Percentiles rank a stretch among this genome's conserved stretches.
phyloP scores from a whole-genome alignment of 1,139 yeast species.

The Candida sojae region DNA sequence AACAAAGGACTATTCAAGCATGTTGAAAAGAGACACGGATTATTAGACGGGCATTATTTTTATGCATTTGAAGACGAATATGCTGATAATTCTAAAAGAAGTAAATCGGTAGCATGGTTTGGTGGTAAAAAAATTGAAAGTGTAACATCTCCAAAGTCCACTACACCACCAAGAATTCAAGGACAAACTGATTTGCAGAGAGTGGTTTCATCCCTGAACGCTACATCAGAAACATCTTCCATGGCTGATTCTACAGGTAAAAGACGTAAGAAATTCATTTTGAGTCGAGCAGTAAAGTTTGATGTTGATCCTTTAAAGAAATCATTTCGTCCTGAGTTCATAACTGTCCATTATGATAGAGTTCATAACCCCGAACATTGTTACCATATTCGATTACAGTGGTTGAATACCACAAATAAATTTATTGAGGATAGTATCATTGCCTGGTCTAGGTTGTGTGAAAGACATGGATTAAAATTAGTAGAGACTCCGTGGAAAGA shows the following conservation, averaged over 20 bases:
- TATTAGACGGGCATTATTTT: conserved; percentile 90
- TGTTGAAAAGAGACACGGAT: conserved; percentile 80
- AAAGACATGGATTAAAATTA: conserved; percentile 78
- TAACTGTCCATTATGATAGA: conserved; percentile 85
- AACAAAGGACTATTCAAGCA: conserved; percentile 71
- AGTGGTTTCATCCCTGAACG: conserved; percentile 15
- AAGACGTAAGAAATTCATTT: conserved; percentile 31
- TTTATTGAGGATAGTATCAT: conserved; percentile 86
- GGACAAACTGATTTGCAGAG: conserved; percentile 14
- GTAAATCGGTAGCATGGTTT: conserved; percentile 35
- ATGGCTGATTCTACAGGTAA: conserved; percentile 30
- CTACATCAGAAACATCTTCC: conserved; percentile 36
- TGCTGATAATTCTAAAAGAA: conserved; percentile 32
- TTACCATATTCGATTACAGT: conserved; percentile 85
- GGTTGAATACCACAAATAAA: conserved; percentile 90
- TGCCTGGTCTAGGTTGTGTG: conserved; percentile 81
- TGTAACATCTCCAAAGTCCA: conserved; percentile 20
- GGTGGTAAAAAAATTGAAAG: conserved; percentile 22
- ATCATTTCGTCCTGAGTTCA: conserved; percentile 76
- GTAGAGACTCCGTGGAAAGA: conserved; percentile 96
- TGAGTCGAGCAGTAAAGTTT: conserved; percentile 63
- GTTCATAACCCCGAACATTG: conserved; percentile 96
- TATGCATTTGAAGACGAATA: conserved; percentile 70
- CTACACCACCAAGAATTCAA: conserved; percentile 32
- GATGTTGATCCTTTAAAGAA: conserved; percentile 75